Evolutionary conservation across 805 yeast species (phyloP).

Genomic region (Lipomyces kockii): DNA sequence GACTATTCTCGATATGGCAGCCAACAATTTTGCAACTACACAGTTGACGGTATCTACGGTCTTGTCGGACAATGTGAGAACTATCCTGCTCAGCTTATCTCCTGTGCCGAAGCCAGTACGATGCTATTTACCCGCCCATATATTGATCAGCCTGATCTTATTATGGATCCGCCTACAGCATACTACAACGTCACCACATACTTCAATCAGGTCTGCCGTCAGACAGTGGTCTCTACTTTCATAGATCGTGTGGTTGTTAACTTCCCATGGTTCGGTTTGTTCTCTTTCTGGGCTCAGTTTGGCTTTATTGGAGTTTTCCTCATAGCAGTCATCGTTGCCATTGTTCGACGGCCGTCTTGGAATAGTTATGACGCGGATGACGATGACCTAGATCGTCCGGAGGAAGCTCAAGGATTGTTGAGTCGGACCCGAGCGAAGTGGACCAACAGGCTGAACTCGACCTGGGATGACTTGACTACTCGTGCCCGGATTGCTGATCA

Average conservation of each 20-base stretch:
- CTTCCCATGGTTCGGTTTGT: slow-evolving; percentile 37
- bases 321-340: slow-evolving; percentile 29
- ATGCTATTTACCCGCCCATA: slow-evolving; percentile 20
- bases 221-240: slow-evolving; percentile 35
- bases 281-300: slow-evolving; percentile 37
- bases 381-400: slow-evolving; percentile 28
- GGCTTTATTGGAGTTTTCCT: slow-evolving; percentile 35
- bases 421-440: slow-evolving; percentile 33
- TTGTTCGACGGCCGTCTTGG: slow-evolving; percentile 29
- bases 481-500: slow-evolving; percentile 33
- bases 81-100: slow-evolving; percentile 28
- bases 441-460: slow-evolving; percentile 24
- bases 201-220: slow-evolving; percentile 33
- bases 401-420: slow-evolving; percentile 29
- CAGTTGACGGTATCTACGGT: slow-evolving; percentile 35
- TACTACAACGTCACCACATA: slow-evolving; percentile 25
- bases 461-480: slow-evolving; percentile 35
- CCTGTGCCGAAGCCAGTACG: slow-evolving; percentile 35
- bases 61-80: slow-evolving; percentile 33
- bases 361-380: slow-evolving; percentile 34
- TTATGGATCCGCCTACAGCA: slow-evolving; percentile 15
- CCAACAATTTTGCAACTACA: slow-evolving; percentile 33
- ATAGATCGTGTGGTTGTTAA: slow-evolving; percentile 36
- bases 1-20: slow-evolving; percentile 37
- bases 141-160: slow-evolving; percentile 10